Evolutionary conservation across 768 basidiomycete species (phyloP).

Genomic region (Suillus placidus): DNA sequence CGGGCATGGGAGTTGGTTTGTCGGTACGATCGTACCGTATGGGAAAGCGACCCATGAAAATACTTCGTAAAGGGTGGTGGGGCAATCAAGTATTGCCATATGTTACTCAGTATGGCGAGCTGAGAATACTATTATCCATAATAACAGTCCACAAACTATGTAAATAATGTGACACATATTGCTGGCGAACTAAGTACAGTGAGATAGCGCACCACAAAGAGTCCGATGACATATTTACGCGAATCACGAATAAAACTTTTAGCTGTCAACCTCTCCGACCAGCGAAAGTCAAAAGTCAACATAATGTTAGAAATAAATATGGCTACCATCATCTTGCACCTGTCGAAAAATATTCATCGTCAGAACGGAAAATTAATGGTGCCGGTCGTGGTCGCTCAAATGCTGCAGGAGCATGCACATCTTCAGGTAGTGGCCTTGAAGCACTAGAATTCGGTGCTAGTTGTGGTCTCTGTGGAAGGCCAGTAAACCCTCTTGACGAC

Average conservation of each 20-base stretch:
- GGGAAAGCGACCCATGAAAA: background rate
- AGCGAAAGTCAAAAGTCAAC: conserved; percentile 6
- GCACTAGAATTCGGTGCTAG: conserved; percentile 32
- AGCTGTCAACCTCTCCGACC: background rate
- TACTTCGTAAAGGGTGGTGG: background rate
- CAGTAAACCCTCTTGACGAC: conserved; percentile 30
- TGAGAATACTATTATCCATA: background rate
- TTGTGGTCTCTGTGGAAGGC: conserved; percentile 27
- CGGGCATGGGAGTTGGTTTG: background rate
- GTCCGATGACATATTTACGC: background rate
- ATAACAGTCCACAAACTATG: background rate
- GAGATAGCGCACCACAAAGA: background rate
- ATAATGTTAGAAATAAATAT: conserved; percentile 2
- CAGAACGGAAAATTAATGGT: conserved; percentile 33
- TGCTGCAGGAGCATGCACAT: conserved; percentile 23
- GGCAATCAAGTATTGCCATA: too few relatives aligned
- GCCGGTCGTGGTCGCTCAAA: conserved; percentile 48
- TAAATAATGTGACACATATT: background rate
- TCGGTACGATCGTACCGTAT: background rate
- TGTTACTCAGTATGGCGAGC: background rate
- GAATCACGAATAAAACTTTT: background rate
- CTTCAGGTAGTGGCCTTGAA: conserved; percentile 23
- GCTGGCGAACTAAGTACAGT: background rate
- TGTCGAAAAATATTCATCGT: conserved; percentile 14
- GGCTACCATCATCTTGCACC: conserved; percentile 19